A percentile compares a stretch with the other conserved stretches of the same genome.
These are phyloP conservation scores for Porpolomopsis calyptriformis DNA, from an alignment of 768 basidiomycete genomes.

Conservation along the genomic window DNA sequence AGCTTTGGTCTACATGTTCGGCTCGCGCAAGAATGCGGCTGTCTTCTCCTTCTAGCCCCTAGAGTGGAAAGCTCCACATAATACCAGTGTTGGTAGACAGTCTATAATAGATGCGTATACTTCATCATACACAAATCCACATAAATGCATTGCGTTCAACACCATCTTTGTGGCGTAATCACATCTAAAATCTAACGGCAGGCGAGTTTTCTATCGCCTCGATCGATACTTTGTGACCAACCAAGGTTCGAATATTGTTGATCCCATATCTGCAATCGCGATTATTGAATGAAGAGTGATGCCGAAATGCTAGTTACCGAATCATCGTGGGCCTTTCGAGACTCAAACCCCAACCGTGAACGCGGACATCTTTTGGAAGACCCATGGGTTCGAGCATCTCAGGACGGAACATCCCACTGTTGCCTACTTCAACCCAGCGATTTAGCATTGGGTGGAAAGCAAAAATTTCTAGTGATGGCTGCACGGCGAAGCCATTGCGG, in stretches of 20 bases:
- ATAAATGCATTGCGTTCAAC: no score
- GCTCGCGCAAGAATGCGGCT: slow-evolving; percentile 71
- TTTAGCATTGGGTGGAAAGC: slow-evolving; percentile 91
- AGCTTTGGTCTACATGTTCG: slow-evolving; percentile 79
- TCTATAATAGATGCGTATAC: no score
- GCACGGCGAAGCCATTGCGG: background rate
- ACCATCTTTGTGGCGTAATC: no score
- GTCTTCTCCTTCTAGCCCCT: slow-evolving; percentile 57
- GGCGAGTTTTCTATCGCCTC: slow-evolving; percentile 82
- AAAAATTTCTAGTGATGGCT: slow-evolving; percentile 97
- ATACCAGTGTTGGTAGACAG: no score
- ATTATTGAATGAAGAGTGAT: background rate
- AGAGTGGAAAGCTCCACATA: no score
- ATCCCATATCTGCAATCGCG: slow-evolving; percentile 72
- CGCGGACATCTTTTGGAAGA: slow-evolving; percentile 89
- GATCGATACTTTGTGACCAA: slow-evolving; percentile 94
- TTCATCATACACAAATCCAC: no score
- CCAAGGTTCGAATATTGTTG: slow-evolving; percentile 90
- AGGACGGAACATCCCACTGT: slow-evolving; percentile 98
- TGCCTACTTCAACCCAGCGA: slow-evolving; percentile 97
- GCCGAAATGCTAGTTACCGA: slow-evolving; percentile 41
- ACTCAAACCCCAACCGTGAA: slow-evolving; percentile 93
- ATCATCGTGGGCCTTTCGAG: slow-evolving; percentile 99
- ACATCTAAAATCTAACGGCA: slow-evolving; percentile 77
- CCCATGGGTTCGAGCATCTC: slow-evolving; percentile 99